Conservation (phyloP, 192 early-diverging fungal species). For the Haplosporangium gracile region DNA sequence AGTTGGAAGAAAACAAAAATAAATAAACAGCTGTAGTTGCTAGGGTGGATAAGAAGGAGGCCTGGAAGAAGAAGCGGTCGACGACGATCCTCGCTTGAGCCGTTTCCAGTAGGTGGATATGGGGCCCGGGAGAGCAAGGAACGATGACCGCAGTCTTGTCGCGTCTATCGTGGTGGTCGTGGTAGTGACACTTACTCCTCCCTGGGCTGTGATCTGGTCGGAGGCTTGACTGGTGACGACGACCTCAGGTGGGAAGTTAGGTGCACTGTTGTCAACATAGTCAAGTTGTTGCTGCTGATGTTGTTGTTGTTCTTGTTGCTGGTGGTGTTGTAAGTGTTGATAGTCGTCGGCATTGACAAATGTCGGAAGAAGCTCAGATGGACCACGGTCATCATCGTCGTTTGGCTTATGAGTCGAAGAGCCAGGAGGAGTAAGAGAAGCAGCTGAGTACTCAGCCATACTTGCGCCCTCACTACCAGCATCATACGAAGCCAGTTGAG, state of each 20-base stretch:
- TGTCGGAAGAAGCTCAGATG: not conserved
- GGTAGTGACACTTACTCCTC: not conserved
- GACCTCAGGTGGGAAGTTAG: not conserved
- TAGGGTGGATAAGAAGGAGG: not conserved
- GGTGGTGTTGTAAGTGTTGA: not conserved
- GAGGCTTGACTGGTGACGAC: not conserved
- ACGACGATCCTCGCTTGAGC: not conserved
- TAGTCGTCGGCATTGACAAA: not conserved
- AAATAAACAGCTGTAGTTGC: slow-evolving; percentile 2
- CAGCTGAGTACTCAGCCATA: not conserved
- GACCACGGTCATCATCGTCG: not conserved
- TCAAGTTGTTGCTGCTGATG: not conserved
- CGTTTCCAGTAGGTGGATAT: slow-evolving; percentile 7
- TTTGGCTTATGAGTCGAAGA: not conserved
- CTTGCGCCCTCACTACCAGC: not conserved
- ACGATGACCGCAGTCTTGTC: not conserved
- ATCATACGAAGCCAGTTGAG: not conserved
- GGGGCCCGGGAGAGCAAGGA: not conserved
- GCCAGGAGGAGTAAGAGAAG: not conserved
- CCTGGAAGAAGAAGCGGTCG: not conserved
- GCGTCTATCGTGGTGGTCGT: not conserved
- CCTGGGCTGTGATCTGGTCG: not conserved
- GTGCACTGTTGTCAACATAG: not conserved
- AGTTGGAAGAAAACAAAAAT: not conserved
- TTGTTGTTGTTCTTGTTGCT: not conserved